Evolutionary conservation across 768 basidiomycete genomes (phyloP), one percentile per base, ranked within the genome.

Genomic region (Podaxis mareebaensis): DNA sequence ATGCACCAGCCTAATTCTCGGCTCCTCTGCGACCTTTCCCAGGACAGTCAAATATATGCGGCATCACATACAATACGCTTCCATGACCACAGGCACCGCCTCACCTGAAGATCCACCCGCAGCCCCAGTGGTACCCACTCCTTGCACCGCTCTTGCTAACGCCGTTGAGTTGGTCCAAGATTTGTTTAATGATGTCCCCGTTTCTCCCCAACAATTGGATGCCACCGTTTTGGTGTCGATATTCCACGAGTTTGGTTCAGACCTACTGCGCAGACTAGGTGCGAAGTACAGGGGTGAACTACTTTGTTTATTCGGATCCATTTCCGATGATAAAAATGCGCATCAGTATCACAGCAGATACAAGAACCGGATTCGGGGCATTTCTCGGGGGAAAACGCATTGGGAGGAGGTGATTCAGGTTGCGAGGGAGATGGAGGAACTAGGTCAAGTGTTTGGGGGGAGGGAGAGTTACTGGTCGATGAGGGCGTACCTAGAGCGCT

Each of bases 391-490:
- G 38, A 10, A 51, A 33, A 20, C 73, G 6, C 79, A 83, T 67
- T 89, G 87, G 88, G 44, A 75, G 15, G 78, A 86, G 55, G 71
- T 88, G 11, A 53, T 79, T 51, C 74, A 77, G 57, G 67, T 89
- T 11, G 78, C 76, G 8, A 71, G 68, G 39, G 80, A 83, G 67
- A 88, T 87, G 71, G 66, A 70, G 40, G 61, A 65, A 39, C 62
- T 74, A n/a, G 75, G 72, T 40, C 70, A 76, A 61, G 15, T 63
- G 8, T 67, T 83, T 46, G 70, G 68, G 15, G 72, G 75, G 33
- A 75, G 79, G n/a, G 87, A 90, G 69, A 77, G 79, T 53, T 90
- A 84, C 71, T 90, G 88, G 88, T 69, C 84, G 53, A 83, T 90
- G 83, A 80, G 55, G 49, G 66, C 68, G n/a, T 56, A 52, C 40